These are phyloP conservation scores for Onygena corvina DNA, from an alignment of 2,329 filamentous ascomycete genomes.

Conservation along the genomic window DNA sequence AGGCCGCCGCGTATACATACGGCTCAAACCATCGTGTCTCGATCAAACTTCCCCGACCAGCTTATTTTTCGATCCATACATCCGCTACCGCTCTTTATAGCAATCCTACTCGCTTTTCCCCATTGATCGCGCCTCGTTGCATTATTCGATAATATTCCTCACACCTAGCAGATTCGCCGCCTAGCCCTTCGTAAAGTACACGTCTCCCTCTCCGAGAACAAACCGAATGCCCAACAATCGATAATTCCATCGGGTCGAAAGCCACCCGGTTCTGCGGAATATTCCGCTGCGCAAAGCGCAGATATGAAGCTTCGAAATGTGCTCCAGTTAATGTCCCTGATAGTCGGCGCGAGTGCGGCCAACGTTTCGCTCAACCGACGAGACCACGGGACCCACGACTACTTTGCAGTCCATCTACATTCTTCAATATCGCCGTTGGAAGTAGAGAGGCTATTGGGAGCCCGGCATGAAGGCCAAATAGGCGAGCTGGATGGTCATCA, in stretches of 20 bases:
- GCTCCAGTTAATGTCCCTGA: slow-evolving; percentile 7
- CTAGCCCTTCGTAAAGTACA: not conserved
- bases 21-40: too few relatives aligned
- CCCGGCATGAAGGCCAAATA: slow-evolving; percentile 69
- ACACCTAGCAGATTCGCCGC: not conserved
- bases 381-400: slow-evolving; percentile 72
- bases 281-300: not conserved
- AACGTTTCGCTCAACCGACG: slow-evolving; percentile 44
- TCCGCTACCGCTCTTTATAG: too few relatives aligned
- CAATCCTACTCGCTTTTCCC: not conserved
- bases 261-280: not conserved
- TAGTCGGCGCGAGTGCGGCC: slow-evolving; percentile 34
- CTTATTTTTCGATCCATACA: too few relatives aligned
- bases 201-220: not conserved
- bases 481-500: slow-evolving; percentile 70
- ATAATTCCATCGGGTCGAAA: slow-evolving; percentile 4
- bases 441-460: slow-evolving; percentile 59
- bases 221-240: slow-evolving; percentile 3
- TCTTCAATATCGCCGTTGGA: slow-evolving; percentile 45
- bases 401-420: slow-evolving; percentile 81
- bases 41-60: too few relatives aligned
- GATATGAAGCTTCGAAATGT: slow-evolving; percentile 13
- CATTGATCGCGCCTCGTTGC: not conserved
- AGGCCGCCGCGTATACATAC: too few relatives aligned
- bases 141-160: not conserved